A percentile compares a stretch with the other conserved stretches of the same genome.
Evolutionary conservation across 805 yeast species (phyloP).

Genomic region (Tanozyma kutaoensis): DNA sequence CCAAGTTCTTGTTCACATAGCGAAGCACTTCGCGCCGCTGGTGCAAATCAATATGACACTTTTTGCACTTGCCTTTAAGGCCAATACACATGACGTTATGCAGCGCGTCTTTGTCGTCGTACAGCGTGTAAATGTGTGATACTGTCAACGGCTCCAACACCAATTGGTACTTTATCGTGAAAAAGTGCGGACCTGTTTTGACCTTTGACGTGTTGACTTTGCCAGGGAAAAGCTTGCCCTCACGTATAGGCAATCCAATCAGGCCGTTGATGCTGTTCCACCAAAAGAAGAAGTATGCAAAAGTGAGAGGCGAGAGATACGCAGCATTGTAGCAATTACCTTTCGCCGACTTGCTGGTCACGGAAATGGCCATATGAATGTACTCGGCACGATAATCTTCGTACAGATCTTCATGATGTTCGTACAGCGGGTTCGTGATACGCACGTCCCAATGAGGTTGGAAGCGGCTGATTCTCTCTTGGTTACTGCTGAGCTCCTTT

Average conservation of each 20-base stretch:
- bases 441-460: conserved; percentile 52
- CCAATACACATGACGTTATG: conserved; percentile 23
- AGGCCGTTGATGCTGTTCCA: conserved; percentile 23
- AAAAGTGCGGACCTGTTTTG: conserved; percentile 24
- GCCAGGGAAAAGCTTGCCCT: conserved; percentile 18
- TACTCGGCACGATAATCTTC: conserved; percentile 70
- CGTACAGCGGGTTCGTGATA: conserved; percentile 43
- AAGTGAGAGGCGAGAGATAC: conserved; percentile 24
- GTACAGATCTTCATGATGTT: conserved; percentile 65
- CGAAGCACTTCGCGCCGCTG: conserved; percentile 23
- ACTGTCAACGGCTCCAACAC: conserved; percentile 25
- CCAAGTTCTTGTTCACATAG: conserved; percentile 23
- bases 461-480: conserved; percentile 33
- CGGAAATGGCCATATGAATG: conserved; percentile 41
- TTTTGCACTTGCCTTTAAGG: conserved; percentile 19
- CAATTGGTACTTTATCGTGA: conserved; percentile 27
- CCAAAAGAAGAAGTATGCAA: conserved; percentile 27
- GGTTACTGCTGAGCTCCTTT: conserved; percentile 19
- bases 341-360: conserved; percentile 13
- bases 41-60: conserved; percentile 24
- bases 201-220: conserved; percentile 12
- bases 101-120: conserved; percentile 8
- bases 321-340: conserved; percentile 21
- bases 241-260: conserved; percentile 20
- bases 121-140: conserved; percentile 21